Evolutionary conservation across 2,329 filamentous ascomycete genomes (phyloP), one percentile per base, ranked within the genome.

Genomic region (Fusarium sp.): DNA sequence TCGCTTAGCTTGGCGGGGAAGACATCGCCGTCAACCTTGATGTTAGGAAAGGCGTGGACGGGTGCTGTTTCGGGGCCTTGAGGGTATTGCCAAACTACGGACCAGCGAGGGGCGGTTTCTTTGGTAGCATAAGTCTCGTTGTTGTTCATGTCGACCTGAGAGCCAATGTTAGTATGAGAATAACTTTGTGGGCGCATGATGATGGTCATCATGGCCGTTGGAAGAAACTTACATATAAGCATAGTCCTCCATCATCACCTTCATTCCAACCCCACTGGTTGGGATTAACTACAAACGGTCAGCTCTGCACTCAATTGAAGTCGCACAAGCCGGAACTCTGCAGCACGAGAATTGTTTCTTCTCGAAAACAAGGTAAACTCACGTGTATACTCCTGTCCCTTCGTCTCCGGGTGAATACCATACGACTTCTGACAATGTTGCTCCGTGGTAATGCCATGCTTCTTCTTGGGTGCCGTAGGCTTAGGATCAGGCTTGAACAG

Each of bases 1-100:
- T 76, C 69, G 21, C 74, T 69, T 25, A 88, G 73, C 39, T 75
- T 65, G 18, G 81, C 72, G 0, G 86, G 86, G 23, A 88, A 79
- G 19, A 81, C 75, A 23, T 76, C 70, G 59, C 75, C 75, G 43
- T 84, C 81, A 43, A 87, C 72, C 71, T 82, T 82, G 72, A 86
- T 80, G 75, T 88, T 88, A 69, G 86, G 82, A 73, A 82, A 88
- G 16, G 85, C 86, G 69, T 87, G 85, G 64, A 87, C 85, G 23
- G 84, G 84, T 26, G 81, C 78, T 21, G 72, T 79, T 52, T 73
- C 70, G 5, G 80, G 76, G 28, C 79, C 81, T n/a, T 71, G 78
- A 12, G 81, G 77, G 64, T 84, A 88, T 67, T 84, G 73, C 86
- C 86, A 88, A 41, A 84, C 86, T n/a, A 85, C 81, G 14, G 81